Percentiles rank a stretch among this genome's conserved stretches.
Evolutionary conservation across 129 eudicot genomes (phyloP).

Genomic region (Tagetes patula): DNA sequence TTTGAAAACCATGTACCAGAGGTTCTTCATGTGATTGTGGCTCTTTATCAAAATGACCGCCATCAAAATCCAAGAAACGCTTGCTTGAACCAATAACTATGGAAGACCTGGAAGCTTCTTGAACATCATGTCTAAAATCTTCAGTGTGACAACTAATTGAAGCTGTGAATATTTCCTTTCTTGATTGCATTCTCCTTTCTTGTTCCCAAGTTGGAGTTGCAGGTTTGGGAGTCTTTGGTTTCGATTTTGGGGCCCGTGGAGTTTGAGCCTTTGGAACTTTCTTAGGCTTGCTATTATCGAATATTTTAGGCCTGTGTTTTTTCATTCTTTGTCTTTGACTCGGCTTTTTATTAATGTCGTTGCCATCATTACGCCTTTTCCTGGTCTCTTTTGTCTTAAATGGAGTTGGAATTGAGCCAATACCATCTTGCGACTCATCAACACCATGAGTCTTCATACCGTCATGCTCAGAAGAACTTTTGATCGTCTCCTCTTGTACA

Average conservation of each 20-base stretch:
- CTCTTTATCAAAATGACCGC: constrained; percentile 7
- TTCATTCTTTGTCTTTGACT: constrained; percentile 39
- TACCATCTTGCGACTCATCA: constrained; percentile 27
- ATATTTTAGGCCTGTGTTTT: constrained; percentile 53
- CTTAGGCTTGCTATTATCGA: constrained; percentile 35
- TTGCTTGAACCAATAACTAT: constrained; percentile 25
- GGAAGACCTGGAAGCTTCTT: constrained; percentile 28
- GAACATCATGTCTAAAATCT: constrained; percentile 13
- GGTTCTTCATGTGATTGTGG: constrained; percentile 9
- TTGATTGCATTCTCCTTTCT: constrained; percentile 9
- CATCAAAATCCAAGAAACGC: constrained; percentile 33
- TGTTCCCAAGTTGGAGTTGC: constrained; percentile 34
- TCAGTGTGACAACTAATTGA: constrained; percentile 8
- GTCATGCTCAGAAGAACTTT: constrained; percentile 10
- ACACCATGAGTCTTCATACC: constrained; percentile 15
- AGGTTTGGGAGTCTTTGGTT: constrained; percentile 38
- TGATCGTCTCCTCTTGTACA: constrained; percentile 31
- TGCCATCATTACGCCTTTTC: constrained; percentile 39
- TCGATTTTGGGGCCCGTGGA: constrained; percentile 27
- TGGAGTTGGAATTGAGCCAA: constrained; percentile 28
- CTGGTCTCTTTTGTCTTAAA: constrained; percentile 16
- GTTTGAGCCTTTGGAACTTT: constrained; percentile 40
- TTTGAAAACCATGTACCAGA: background rate
- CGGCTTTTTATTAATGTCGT: constrained; percentile 40
- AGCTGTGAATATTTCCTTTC: constrained; percentile 6